Base-by-base conservation (phyloP, 768 basidiomycete species). In the Trametes sanguinea region DNA sequence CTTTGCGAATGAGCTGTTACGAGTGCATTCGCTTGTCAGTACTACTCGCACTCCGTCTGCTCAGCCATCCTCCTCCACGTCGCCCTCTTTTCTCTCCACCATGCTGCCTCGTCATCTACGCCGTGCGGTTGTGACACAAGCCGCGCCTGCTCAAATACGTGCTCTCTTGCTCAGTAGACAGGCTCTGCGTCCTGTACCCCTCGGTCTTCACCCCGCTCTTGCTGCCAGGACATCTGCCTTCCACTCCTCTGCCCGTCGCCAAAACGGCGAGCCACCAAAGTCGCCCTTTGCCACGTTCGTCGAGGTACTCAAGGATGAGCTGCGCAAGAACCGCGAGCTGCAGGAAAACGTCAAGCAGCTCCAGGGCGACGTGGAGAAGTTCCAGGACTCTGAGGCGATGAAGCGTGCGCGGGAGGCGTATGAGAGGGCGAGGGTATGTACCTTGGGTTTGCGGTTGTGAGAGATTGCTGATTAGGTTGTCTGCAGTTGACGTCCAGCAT, bases 231-330 rank as follows among this genome's bases (percentile, higher is more conserved):
- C 65, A 5, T 45, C 51, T 45, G 48, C 47, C 32, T 90, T 92
- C 69, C 89, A 91, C 70, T 82, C 89, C 32, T 88, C 90, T 32
- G 77, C 88, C 10, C 69, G 69, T 42, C 78, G 81, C 46, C 79
- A 81, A 33, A 79, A 74, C 44, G 77, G 87, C 65, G 90, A 93
- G 68, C 73, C 83, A 4, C 90, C 91, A 4, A 93, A 92, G 73
- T 97, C 94, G 4, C 97, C 97, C 0, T 98, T 97, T 71, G 89
- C 92, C 74, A 94, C 94, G 2, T 99, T 99, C 67, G 94, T 98
- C 7, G 92, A 98, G 37, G 94, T 95, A 17, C 79, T 99, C 47
- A 86, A 84, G 67, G 95, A 97, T 55, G 97, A 99, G 77, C 77
- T 99, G 47, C 82, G 85, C 73, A 98, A 98, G 81, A 96, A 93